Evolutionary conservation across 306 rosid species (phyloP).

Genomic region (Acacia confusa): DNA sequence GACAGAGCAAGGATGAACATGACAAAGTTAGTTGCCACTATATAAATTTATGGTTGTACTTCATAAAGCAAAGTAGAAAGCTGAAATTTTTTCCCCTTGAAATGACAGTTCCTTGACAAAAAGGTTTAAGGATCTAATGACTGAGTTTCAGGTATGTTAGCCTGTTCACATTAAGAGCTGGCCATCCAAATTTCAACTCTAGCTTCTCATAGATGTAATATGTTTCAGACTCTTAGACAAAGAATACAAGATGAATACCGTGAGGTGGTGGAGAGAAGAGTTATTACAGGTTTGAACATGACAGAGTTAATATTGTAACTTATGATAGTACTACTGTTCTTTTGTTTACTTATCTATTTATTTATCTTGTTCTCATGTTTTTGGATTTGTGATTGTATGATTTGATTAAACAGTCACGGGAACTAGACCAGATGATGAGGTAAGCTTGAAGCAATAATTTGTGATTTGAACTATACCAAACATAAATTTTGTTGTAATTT

Average conservation of each 20-base stretch:
- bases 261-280: constrained; percentile 98
- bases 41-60: constrained; percentile 16
- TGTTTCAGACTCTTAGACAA: constrained; percentile 80
- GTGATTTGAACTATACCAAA: constrained; percentile 18
- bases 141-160: constrained; percentile 77
- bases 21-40: constrained; percentile 67
- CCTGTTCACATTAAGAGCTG: constrained; percentile 15
- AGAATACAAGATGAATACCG: constrained; percentile 98
- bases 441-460: constrained; percentile 42
- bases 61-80: constrained; percentile 13
- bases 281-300: constrained; percentile 79
- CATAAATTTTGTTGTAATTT: constrained; percentile 36
- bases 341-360: background rate
- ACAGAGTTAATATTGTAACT: constrained; percentile 24
- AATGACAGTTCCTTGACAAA: constrained; percentile 74
- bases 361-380: constrained; percentile 29
- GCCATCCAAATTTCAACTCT: constrained; percentile 18
- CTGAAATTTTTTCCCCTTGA: constrained; percentile 33
- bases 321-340: constrained; percentile 1
- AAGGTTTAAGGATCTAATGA: constrained; percentile 86
- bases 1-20: constrained; percentile 93
- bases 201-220: constrained; percentile 30
- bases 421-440: constrained; percentile 94
- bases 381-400: constrained; percentile 35
- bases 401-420: constrained; percentile 72